Base-by-base conservation (phyloP, 2,329 filamentous ascomycete genomes). In the Diaporthe longicolla region DNA sequence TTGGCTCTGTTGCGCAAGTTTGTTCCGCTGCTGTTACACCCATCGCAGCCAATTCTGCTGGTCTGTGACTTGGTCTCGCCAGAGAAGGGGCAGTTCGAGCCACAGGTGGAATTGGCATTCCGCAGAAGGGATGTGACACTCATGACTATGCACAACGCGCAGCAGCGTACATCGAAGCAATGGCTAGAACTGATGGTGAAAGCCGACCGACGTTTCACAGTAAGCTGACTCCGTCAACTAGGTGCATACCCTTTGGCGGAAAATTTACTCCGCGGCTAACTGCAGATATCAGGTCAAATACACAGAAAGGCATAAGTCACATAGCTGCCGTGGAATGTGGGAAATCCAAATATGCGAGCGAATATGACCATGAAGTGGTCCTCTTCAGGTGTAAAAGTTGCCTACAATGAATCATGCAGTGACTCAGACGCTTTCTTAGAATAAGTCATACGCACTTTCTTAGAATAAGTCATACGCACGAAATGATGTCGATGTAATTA, bases 311-410 rank as follows among this genome's bases (percentile, higher is more conserved):
- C 17, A 48, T 15, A 65, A 19, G 19, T 48, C 59, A n/a, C 59
- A 65, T 50, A 65, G 59, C 19, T 65, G 59, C 32, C 59, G 59
- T 26, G 59, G 40, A n/a, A 65, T 65, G 59, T 65, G 59, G 59
- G 59, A 65, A n/a, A 48, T 65, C 15, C 24, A n/a, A 2, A 65
- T 65, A 11, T 48, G 40, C 48, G 26, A 32, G 17, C 37, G 26
- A 1, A n/a, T 32, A 48, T 17, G 17, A 45, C 4, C n/a, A 29
- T 21, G 3, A 29, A 4, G n/a, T 43, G 40, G n/a, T 43, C 4
- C 43, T 11, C 35, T 61, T 26, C 3, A 3, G 13, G 15, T 10
- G 9, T 3, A 26, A 6, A 3, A 43, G 21, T 11, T 13, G 19
- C 37, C 5, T 43, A 7, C 43, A 6, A 48, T 43, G 40, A 43